Evolutionary conservation across 495 filamentous ascomycete species (phyloP).

Genomic region (Penicillium herquei): DNA sequence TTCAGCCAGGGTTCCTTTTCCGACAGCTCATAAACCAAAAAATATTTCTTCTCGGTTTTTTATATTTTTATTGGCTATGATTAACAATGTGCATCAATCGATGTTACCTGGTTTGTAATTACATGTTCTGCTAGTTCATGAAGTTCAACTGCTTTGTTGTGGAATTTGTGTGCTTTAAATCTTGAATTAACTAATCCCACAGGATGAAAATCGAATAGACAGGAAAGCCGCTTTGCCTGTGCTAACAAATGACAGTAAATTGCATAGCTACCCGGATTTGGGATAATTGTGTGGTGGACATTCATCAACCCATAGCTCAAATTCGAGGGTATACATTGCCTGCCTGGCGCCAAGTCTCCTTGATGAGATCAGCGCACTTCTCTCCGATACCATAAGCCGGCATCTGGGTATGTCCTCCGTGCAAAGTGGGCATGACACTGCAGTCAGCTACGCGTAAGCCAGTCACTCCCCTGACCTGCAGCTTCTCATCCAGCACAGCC

Average conservation of each 20-base stretch:
- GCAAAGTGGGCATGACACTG: conserved; percentile 54
- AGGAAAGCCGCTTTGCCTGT: no score
- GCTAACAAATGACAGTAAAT: no score
- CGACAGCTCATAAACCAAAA: not conserved
- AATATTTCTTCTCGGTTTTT: no score
- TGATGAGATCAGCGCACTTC: conserved; percentile 57
- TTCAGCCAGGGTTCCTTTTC: not conserved
- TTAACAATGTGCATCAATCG: not conserved
- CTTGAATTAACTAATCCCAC: no score
- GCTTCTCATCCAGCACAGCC: conserved; percentile 55
- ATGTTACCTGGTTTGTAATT: not conserved
- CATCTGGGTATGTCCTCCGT: conserved; percentile 58
- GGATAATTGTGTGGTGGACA: no score
- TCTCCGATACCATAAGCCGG: conserved; percentile 60
- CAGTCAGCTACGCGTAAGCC: conserved; percentile 56
- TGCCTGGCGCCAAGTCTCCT: conserved; percentile 34
- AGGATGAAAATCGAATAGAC: no score
- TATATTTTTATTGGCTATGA: not conserved
- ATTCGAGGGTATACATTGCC: conserved; percentile 23
- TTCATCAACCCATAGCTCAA: conserved; percentile 1
- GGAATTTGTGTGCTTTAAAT: no score
- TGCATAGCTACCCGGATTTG: no score
- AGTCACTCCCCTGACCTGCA: conserved; percentile 51
- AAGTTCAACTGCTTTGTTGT: not conserved
- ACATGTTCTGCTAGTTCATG: not conserved